Evolutionary conservation across 345 rosid genomes (phyloP).

Genomic region (Citrus glauca): DNA sequence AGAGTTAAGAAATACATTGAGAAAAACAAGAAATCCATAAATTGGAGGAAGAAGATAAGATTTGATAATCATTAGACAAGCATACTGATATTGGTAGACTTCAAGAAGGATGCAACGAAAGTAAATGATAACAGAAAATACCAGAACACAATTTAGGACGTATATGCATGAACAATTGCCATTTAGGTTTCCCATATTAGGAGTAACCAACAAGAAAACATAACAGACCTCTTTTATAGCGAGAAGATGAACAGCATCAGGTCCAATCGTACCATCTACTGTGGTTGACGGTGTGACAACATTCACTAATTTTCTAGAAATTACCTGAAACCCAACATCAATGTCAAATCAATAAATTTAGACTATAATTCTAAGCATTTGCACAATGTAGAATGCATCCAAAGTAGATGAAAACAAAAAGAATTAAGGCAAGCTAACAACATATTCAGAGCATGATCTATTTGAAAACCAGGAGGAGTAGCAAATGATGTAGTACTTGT

Average conservation of each 20-base stretch:
- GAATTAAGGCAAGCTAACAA: not conserved
- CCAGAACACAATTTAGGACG: not conserved
- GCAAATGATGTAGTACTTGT: not conserved
- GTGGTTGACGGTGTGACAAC: conserved; percentile 85
- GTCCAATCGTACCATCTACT: conserved; percentile 68
- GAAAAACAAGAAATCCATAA: not conserved
- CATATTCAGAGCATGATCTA: not conserved
- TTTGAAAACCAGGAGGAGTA: not conserved
- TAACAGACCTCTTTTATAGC: conserved; percentile 82
- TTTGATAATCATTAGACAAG: not conserved
- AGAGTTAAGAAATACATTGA: not conserved
- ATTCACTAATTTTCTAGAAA: conserved; percentile 67
- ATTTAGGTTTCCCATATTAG: not conserved
- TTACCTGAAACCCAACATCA: conserved; percentile 52
- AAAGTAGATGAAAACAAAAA: not conserved
- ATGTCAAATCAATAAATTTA: conserved; percentile 16
- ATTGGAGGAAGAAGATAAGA: not conserved
- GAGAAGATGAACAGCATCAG: conserved; percentile 93
- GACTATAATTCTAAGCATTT: not conserved
- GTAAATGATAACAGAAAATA: not conserved
- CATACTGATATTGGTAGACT: not conserved
- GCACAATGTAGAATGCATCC: conserved; percentile 6
- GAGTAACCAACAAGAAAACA: not conserved
- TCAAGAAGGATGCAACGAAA: not conserved
- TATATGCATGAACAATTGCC: not conserved